phyloP scores from a whole-genome alignment of 2,329 filamentous ascomycete species.

The Aspergillus unguis region DNA sequence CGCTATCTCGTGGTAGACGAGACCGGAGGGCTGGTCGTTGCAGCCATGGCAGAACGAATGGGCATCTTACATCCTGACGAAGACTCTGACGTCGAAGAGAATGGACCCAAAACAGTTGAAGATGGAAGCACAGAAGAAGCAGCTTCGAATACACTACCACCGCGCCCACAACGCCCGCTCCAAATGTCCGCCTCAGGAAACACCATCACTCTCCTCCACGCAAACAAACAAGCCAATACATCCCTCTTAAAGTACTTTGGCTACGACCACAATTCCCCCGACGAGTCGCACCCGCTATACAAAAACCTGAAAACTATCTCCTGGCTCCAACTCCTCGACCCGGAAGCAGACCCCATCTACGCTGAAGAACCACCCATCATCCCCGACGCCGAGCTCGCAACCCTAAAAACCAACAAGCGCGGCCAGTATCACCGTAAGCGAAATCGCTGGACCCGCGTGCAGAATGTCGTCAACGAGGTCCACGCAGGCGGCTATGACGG shows the following conservation, averaged over 20 bases:
- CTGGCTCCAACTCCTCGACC: slow-evolving; percentile 86
- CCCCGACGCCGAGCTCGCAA: slow-evolving; percentile 58
- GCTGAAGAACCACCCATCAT: slow-evolving; percentile 60
- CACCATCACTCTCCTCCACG: slow-evolving; percentile 57
- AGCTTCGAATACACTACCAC: slow-evolving; percentile 19
- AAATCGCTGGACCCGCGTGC: slow-evolving; percentile 71
- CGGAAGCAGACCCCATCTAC: slow-evolving; percentile 71
- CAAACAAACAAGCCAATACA: slow-evolving; percentile 78
- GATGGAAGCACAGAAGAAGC: slow-evolving; percentile 13
- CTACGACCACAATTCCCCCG: slow-evolving; percentile 67
- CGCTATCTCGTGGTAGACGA: slow-evolving; percentile 85
- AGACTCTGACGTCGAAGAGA: slow-evolving; percentile 20
- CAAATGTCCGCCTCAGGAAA: slow-evolving; percentile 51
- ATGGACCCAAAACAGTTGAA: background rate
- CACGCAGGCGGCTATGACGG: slow-evolving; percentile 76
- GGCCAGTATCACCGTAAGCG: slow-evolving; percentile 87
- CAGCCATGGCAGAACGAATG: slow-evolving; percentile 84
- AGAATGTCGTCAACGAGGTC: slow-evolving; percentile 69
- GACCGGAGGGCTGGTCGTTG: slow-evolving; percentile 76
- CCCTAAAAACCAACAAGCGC: slow-evolving; percentile 77
- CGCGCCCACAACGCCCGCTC: slow-evolving; percentile 16
- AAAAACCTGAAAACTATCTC: slow-evolving; percentile 78
- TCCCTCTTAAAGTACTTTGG: slow-evolving; percentile 84
- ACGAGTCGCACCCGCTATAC: slow-evolving; percentile 71
- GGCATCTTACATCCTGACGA: slow-evolving; percentile 64